phyloP scores from a whole-genome alignment of 139 green algal species.

The Edaphochlamys debaryana region DNA sequence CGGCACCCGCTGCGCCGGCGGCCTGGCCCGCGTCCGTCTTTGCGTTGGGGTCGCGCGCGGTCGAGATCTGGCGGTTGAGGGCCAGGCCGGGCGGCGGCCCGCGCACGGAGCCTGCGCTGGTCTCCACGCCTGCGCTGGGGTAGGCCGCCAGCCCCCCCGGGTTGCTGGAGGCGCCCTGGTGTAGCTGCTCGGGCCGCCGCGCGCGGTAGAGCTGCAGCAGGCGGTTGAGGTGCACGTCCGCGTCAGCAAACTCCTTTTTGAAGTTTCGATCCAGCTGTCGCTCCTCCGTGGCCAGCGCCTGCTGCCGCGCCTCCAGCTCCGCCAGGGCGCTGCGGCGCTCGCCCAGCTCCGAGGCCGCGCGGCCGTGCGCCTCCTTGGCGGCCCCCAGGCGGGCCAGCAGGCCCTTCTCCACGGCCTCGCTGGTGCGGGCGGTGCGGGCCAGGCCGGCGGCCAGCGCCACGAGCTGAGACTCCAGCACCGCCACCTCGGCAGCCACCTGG shows the following conservation, averaged over 20 bases:
- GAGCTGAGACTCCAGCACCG: slow-evolving; percentile 34
- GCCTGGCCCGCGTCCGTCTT: no score
- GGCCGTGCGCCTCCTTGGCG: slow-evolving; percentile 31
- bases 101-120: not conserved
- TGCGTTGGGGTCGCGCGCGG: no score
- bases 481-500: slow-evolving; percentile 22
- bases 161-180: not conserved
- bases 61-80: not conserved
- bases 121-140: not conserved
- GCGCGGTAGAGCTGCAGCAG: slow-evolving; percentile 57
- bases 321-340: slow-evolving; percentile 29
- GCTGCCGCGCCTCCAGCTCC: slow-evolving; percentile 4
- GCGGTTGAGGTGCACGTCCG: slow-evolving; percentile 31
- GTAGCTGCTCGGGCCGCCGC: slow-evolving; percentile 27
- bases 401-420: slow-evolving; percentile 13
- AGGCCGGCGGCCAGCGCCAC: slow-evolving; percentile 29
- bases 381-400: slow-evolving; percentile 13
- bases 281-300: slow-evolving; percentile 40
- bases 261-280: slow-evolving; percentile 54
- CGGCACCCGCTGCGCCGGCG: no score
- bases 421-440: not conserved
- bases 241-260: slow-evolving; percentile 58
- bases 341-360: slow-evolving; percentile 15
- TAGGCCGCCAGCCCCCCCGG: not conserved
- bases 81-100: not conserved